Conservation (phyloP, 441 rosid species). For the Pelargonium myrrhifolium region DNA sequence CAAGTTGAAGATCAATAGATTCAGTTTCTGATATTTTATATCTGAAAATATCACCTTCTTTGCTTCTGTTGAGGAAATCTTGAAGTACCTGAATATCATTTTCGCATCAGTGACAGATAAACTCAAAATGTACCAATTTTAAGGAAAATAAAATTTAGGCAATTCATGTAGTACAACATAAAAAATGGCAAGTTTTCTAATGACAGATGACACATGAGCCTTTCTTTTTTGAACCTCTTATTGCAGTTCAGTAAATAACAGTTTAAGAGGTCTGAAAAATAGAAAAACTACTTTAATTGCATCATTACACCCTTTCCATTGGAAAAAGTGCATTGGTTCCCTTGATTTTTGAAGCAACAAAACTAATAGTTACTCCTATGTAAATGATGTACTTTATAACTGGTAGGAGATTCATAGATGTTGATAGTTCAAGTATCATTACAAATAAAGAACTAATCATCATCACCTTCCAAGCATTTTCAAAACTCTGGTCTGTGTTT, state of each 20-base stretch:
- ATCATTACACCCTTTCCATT: too few species aligned
- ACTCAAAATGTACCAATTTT: not conserved
- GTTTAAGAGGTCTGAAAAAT: too few species aligned
- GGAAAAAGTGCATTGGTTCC: too few species aligned
- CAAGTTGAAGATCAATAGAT: conserved; percentile 52
- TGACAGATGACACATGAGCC: too few species aligned
- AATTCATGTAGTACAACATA: not conserved
- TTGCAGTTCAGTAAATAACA: too few species aligned
- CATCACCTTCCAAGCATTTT: conserved; percentile 94
- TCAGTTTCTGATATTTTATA: conserved; percentile 37
- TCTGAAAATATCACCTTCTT: conserved; percentile 52
- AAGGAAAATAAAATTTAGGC: not conserved
- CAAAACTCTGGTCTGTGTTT: conserved; percentile 79
- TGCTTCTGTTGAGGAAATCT: conserved; percentile 63
- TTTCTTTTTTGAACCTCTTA: too few species aligned
- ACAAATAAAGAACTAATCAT: conserved; percentile 7
- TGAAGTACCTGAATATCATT: conserved; percentile 58
- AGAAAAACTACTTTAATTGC: too few species aligned
- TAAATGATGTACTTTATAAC: not conserved
- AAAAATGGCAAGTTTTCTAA: too few species aligned
- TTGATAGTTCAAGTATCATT: not conserved
- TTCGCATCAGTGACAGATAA: not conserved
- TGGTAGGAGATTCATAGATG: not conserved
- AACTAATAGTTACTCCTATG: too few species aligned
- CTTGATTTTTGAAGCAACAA: too few species aligned